Percentiles rank a stretch among this genome's conserved stretches.
Evolutionary conservation across 1,139 yeast genomes (phyloP).

Genomic region (Yamadazyma atmosphaerica): DNA sequence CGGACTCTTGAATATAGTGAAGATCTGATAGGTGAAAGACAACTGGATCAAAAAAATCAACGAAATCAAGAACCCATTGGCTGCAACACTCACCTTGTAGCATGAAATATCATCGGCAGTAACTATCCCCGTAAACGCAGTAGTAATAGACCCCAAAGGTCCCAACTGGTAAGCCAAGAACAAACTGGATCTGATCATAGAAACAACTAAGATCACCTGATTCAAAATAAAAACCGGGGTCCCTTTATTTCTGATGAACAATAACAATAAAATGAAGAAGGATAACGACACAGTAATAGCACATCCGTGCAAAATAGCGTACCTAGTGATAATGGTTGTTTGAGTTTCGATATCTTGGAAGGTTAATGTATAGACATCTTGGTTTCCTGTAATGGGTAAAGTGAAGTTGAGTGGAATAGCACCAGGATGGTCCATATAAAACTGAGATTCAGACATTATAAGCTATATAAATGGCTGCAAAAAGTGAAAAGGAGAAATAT

Average conservation of each 20-base stretch:
- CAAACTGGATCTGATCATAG: slow-evolving; percentile 60
- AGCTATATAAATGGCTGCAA: background rate
- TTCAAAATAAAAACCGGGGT: slow-evolving; percentile 74
- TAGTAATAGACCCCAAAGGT: slow-evolving; percentile 50
- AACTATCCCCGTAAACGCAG: slow-evolving; percentile 49
- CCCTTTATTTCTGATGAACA: slow-evolving; percentile 49
- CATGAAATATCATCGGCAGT: slow-evolving; percentile 23
- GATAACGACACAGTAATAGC: slow-evolving; percentile 30
- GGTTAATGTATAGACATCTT: slow-evolving; percentile 5
- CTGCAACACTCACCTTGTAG: slow-evolving; percentile 49
- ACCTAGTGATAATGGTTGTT: slow-evolving; percentile 9
- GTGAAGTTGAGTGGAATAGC: slow-evolving; percentile 19
- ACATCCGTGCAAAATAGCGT: slow-evolving; percentile 21
- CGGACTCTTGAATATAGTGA: slow-evolving; percentile 63
- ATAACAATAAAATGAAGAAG: slow-evolving; percentile 22
- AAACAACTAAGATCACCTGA: slow-evolving; percentile 53
- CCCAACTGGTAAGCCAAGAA: slow-evolving; percentile 55
- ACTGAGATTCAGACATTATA: background rate
- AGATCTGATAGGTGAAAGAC: slow-evolving; percentile 70
- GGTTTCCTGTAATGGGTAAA: slow-evolving; percentile 13
- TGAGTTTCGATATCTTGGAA: slow-evolving; percentile 17
- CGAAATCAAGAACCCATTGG: slow-evolving; percentile 59
- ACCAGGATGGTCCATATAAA: slow-evolving; percentile 13
- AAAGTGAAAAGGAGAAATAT: background rate
- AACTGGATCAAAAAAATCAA: slow-evolving; percentile 59